These are phyloP conservation scores for Pachysandra terminalis DNA, from an alignment of 164 flowering plant genomes.

Conservation along the genomic window DNA sequence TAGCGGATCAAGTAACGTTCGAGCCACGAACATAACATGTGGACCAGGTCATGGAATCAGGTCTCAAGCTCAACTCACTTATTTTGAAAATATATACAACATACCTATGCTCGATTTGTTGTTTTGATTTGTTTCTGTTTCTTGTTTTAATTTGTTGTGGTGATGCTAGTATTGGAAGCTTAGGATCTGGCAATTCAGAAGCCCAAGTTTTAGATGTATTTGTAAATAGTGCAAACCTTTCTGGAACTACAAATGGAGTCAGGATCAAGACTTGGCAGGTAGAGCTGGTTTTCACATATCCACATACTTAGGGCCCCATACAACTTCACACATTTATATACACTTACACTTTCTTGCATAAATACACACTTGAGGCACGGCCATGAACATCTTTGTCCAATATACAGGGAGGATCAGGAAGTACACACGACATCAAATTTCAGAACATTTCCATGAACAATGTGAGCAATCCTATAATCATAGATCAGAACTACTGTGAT, in stretches of 20 bases:
- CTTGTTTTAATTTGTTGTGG: neutral
- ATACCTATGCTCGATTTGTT: neutral
- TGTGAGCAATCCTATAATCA: conserved; percentile 66
- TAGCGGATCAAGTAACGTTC: conserved; percentile 27
- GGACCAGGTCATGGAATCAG: conserved; percentile 92
- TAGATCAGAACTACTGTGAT: conserved; percentile 71
- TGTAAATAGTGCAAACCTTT: conserved; percentile 42
- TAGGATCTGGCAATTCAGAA: conserved; percentile 43
- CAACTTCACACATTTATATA: too few species aligned
- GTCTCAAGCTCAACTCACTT: conserved; percentile 18
- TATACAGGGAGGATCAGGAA: conserved; percentile 51
- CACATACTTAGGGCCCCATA: neutral
- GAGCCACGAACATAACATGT: conserved; percentile 38
- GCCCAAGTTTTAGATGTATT: conserved; percentile 41
- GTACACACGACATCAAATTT: conserved; percentile 32
- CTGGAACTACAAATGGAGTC: conserved; percentile 65
- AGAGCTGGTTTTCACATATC: neutral
- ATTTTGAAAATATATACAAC: neutral
- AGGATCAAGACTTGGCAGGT: conserved; percentile 85
- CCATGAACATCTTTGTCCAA: neutral
- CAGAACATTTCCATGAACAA: conserved; percentile 37
- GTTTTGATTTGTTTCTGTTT: neutral
- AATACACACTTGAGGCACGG: too few species aligned
- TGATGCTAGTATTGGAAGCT: conserved; percentile 57
- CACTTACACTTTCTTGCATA: too few species aligned